These are phyloP conservation scores for Phytophthora pini DNA, from an alignment of 352 stramenopile species.

Conservation along the genomic window DNA sequence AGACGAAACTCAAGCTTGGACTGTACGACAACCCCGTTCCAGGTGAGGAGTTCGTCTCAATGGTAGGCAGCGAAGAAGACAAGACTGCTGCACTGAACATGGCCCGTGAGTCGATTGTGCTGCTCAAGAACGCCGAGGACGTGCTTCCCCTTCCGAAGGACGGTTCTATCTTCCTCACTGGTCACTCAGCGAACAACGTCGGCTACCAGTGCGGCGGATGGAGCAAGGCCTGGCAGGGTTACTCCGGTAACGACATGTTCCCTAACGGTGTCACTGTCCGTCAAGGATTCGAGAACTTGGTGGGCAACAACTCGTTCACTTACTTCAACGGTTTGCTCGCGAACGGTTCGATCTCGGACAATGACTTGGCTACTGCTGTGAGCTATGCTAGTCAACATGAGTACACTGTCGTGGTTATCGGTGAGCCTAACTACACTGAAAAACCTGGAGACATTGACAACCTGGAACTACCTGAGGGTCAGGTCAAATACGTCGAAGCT, in stretches of 20 bases:
- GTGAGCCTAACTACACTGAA: slow-evolving; percentile 80
- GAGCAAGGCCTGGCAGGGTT: slow-evolving; percentile 84
- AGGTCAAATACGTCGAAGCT: slow-evolving; percentile 75
- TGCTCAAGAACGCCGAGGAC: slow-evolving; percentile 76
- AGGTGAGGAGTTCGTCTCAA: slow-evolving; percentile 37
- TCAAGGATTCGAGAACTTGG: slow-evolving; percentile 49
- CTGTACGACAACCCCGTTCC: slow-evolving; percentile 72
- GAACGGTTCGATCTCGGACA: slow-evolving; percentile 51
- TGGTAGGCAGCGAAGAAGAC: slow-evolving; percentile 55
- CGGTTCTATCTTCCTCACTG: slow-evolving; percentile 61
- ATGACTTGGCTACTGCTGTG: slow-evolving; percentile 61
- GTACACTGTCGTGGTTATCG: slow-evolving; percentile 77
- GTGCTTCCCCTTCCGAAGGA: slow-evolving; percentile 51
- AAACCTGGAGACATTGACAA: slow-evolving; percentile 87
- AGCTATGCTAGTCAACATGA: slow-evolving; percentile 41
- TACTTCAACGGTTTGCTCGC: slow-evolving; percentile 65
- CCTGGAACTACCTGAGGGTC: slow-evolving; percentile 59
- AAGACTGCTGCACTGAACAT: slow-evolving; percentile 57
- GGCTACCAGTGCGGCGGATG: slow-evolving; percentile 75
- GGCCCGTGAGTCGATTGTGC: slow-evolving; percentile 76
- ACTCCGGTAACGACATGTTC: slow-evolving; percentile 62
- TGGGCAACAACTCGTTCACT: slow-evolving; percentile 30
- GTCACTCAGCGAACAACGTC: slow-evolving; percentile 62
- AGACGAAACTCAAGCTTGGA: slow-evolving; percentile 68
- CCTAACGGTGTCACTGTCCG: slow-evolving; percentile 58